Evolutionary conservation across 306 rosid species (phyloP).

Genomic region (Cicer cuneatum): DNA sequence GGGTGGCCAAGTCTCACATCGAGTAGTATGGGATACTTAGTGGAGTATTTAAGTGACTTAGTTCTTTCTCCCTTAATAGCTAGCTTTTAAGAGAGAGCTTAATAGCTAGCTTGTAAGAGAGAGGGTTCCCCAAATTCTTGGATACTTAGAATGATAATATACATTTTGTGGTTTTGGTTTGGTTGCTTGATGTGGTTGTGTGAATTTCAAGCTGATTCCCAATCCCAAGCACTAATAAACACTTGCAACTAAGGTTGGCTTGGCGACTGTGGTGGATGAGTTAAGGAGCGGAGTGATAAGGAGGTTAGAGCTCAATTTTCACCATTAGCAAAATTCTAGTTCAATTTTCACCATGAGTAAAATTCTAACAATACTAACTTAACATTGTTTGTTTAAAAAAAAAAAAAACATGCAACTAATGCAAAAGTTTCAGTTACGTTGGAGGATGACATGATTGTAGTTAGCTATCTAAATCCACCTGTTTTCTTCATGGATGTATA

Average conservation of each 20-base stretch:
- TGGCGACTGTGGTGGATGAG: too few relatives aligned
- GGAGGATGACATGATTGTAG: conserved; percentile 23
- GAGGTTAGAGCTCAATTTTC: too few relatives aligned
- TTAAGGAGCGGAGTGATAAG: too few relatives aligned
- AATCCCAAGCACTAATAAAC: neutral
- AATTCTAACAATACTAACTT: too few relatives aligned
- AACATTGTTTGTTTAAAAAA: too few relatives aligned
- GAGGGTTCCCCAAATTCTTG: neutral
- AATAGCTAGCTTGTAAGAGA: neutral
- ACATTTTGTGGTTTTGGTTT: conserved; percentile 8
- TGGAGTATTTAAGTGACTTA: neutral
- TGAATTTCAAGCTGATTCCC: neutral
- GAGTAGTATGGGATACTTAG: neutral
- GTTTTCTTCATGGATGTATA: conserved; percentile 15
- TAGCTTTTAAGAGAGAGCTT: conserved; percentile 3
- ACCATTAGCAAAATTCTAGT: too few relatives aligned
- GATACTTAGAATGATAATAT: neutral
- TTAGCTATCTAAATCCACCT: conserved; percentile 27
- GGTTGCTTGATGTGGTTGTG: neutral
- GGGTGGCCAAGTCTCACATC: neutral
- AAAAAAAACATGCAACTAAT: neutral
- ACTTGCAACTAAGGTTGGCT: neutral
- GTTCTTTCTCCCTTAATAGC: neutral
- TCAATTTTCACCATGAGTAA: too few relatives aligned
- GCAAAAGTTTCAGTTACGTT: conserved; percentile 10